Evolutionary conservation across 768 basidiomycete species (phyloP).

Genomic region (Filobasidium floriforme): DNA sequence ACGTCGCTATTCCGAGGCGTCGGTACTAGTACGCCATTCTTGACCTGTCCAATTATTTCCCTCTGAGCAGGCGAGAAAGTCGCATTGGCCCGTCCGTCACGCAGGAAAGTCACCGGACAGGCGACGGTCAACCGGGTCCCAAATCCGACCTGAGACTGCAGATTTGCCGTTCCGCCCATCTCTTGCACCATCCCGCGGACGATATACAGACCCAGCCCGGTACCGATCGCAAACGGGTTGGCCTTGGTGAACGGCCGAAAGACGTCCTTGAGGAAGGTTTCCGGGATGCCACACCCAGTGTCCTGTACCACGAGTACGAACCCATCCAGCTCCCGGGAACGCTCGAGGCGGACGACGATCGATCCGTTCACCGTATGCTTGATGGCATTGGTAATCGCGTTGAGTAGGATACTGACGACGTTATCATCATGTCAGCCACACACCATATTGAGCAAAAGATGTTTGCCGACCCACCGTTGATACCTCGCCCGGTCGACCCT

Average conservation of each 20-base stretch:
- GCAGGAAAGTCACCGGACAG: too few species aligned
- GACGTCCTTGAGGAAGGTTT: slow-evolving; percentile 17
- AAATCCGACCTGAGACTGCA: slow-evolving; percentile 5
- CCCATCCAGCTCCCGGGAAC: background rate
- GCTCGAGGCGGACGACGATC: slow-evolving; percentile 21
- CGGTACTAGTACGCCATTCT: too few species aligned
- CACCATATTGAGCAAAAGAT: background rate
- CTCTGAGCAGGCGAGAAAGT: too few species aligned
- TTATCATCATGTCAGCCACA: background rate
- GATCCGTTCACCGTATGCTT: slow-evolving; percentile 25
- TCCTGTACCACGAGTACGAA: slow-evolving; percentile 25
- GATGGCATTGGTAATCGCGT: slow-evolving; percentile 33
- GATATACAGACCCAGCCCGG: slow-evolving; percentile 37
- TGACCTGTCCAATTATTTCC: too few species aligned
- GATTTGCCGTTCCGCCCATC: slow-evolving; percentile 26
- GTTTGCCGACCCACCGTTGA: slow-evolving; percentile 25
- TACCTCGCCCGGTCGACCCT: slow-evolving; percentile 26
- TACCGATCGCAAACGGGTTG: slow-evolving; percentile 27
- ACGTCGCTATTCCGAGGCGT: too few species aligned
- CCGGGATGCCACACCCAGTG: slow-evolving; percentile 29
- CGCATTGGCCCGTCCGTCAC: too few species aligned
- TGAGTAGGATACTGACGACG: slow-evolving; percentile 28
- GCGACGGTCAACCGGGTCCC: background rate
- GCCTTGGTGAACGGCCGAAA: slow-evolving; percentile 37
- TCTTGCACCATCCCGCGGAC: slow-evolving; percentile 25